A percentile compares a stretch with the other conserved stretches of the same genome.
Evolutionary conservation across 768 basidiomycete genomes (phyloP).

Genomic region (Leucosporidium scottii): DNA sequence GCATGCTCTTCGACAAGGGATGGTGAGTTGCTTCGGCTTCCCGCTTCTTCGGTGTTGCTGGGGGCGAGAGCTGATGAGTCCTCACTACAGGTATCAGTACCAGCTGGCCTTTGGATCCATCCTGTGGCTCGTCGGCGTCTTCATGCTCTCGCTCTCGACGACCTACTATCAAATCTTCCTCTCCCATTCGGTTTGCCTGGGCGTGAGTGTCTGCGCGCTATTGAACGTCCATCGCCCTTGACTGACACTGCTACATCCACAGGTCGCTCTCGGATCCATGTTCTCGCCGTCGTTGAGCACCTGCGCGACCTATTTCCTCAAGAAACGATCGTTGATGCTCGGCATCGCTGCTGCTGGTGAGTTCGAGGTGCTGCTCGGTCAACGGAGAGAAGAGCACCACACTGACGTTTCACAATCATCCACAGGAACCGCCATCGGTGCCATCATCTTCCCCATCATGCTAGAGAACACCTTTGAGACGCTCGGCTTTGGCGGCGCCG

Average conservation of each 20-base stretch:
- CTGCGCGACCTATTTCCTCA: constrained; percentile 2
- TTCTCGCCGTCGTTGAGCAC: background rate
- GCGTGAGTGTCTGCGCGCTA: constrained; percentile 30
- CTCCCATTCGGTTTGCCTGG: constrained; percentile 22
- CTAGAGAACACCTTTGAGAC: constrained; percentile 38
- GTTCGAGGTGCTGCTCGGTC: too few species aligned
- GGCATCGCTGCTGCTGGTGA: background rate
- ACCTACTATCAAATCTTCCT: constrained; percentile 22
- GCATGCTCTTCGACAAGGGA: constrained; percentile 43
- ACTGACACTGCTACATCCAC: background rate
- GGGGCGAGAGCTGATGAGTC: too few species aligned
- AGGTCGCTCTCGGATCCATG: constrained; percentile 1
- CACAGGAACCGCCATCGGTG: background rate
- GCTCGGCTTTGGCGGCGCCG: constrained; percentile 25
- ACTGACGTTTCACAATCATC: background rate
- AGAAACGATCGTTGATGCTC: background rate
- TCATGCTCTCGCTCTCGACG: constrained; percentile 7
- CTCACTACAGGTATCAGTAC: constrained; percentile 9
- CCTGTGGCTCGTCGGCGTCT: constrained; percentile 29
- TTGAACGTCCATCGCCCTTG: too few species aligned
- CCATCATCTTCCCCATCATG: constrained; percentile 39
- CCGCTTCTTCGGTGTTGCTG: too few species aligned
- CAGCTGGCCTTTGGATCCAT: constrained; percentile 22
- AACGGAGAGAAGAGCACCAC: background rate
- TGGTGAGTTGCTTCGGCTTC: constrained; percentile 32